Evolutionary conservation across 1,284 basidiomycete genomes (phyloP).

Genomic region (Cutaneotrichosporon sp.): DNA sequence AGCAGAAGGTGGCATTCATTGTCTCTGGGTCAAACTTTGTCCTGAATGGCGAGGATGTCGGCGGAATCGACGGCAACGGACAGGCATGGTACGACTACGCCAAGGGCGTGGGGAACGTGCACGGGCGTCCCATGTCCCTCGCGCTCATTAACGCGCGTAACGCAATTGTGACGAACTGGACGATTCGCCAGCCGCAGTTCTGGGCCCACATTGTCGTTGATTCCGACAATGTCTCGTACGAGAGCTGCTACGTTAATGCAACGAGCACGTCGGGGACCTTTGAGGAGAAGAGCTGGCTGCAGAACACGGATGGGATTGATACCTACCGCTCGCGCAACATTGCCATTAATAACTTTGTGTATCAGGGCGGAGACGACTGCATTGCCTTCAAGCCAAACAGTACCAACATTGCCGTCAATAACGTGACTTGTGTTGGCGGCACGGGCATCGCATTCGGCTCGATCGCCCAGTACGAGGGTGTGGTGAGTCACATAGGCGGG

Average conservation of each 20-base stretch:
- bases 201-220: constrained; percentile 61
- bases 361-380: constrained; percentile 58
- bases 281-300: constrained; percentile 50
- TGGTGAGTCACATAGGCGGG: too few species aligned
- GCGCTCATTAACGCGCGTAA: constrained; percentile 55
- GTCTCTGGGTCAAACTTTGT: constrained; percentile 59
- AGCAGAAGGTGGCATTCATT: constrained; percentile 64
- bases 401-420: constrained; percentile 54
- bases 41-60: constrained; percentile 58
- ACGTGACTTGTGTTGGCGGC: constrained; percentile 59
- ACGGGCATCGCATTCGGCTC: constrained; percentile 63
- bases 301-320: constrained; percentile 54
- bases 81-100: constrained; percentile 56
- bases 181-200: constrained; percentile 59
- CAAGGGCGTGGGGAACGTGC: constrained; percentile 45
- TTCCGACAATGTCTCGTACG: constrained; percentile 51
- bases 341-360: constrained; percentile 45
- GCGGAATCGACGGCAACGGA: constrained; percentile 64
- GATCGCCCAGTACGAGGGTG: constrained; percentile 58
- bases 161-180: constrained; percentile 55
- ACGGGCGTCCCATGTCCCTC: constrained; percentile 56
- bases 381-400: constrained; percentile 64
- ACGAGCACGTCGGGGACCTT: constrained; percentile 50
- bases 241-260: constrained; percentile 57
- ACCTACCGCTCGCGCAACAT: constrained; percentile 58